Percentiles rank a stretch among this genome's conserved stretches.
phyloP scores from a whole-genome alignment of 2,329 filamentous ascomycete species.

The Ceratocystis diversiconidia region DNA sequence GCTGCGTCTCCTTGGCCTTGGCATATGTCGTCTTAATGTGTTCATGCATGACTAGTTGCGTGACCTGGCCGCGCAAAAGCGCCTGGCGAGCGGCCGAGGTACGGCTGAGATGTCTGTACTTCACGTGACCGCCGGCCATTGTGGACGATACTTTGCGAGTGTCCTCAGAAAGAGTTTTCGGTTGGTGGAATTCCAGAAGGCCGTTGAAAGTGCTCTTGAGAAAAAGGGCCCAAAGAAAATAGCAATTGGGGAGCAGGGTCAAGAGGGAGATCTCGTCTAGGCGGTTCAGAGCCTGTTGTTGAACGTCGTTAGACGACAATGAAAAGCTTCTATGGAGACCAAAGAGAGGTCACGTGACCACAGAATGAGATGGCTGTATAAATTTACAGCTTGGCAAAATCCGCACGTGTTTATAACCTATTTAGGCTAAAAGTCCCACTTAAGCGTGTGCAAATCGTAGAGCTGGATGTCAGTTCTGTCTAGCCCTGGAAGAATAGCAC shows the following conservation, averaged over 20 bases:
- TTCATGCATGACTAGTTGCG: slow-evolving; percentile 85
- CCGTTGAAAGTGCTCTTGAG: not conserved
- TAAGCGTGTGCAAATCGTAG: not conserved
- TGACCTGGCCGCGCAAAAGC: slow-evolving; percentile 88
- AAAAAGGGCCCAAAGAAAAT: no score
- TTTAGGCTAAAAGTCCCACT: not conserved
- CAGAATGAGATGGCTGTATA: not conserved
- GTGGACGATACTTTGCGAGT: slow-evolving; percentile 17
- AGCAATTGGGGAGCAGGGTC: no score
- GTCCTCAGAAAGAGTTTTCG: not conserved
- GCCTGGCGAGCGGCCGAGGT: slow-evolving; percentile 78
- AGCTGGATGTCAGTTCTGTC: not conserved
- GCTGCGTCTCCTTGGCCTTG: slow-evolving; percentile 94
- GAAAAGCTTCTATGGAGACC: not conserved
- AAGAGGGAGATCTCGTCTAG: no score
- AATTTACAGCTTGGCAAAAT: not conserved
- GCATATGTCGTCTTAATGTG: slow-evolving; percentile 88
- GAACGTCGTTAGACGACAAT: not conserved
- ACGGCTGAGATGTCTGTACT: slow-evolving; percentile 80
- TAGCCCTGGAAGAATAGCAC: not conserved
- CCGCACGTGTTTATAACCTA: not conserved
- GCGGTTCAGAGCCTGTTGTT: no score
- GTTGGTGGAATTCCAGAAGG: not conserved
- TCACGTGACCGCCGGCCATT: slow-evolving; percentile 78
- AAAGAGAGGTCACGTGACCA: not conserved